A percentile compares a stretch with the other conserved stretches of the same genome.
These are phyloP conservation scores for Phytophthora foliorum DNA, from an alignment of 352 stramenopile genomes.

Conservation along the genomic window DNA sequence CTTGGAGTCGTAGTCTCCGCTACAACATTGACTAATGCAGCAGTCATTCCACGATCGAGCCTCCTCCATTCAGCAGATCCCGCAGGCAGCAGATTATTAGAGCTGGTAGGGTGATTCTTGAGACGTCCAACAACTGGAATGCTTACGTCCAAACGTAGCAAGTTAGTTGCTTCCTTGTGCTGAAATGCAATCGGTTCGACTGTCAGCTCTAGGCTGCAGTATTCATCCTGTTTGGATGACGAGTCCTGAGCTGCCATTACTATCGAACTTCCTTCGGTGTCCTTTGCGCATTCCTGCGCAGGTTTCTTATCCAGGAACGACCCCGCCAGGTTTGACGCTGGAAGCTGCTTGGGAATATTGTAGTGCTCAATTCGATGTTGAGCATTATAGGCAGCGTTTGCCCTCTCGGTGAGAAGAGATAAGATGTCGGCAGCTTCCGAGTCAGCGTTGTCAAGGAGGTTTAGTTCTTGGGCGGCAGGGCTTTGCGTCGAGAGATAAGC, in stretches of 20 bases:
- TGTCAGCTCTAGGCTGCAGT: constrained; percentile 7
- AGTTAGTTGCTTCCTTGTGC: not conserved
- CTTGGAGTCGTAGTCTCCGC: constrained; percentile 1
- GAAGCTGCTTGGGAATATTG: constrained; percentile 31
- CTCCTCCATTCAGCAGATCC: constrained; percentile 10
- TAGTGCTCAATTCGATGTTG: constrained; percentile 60
- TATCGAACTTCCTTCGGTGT: not conserved
- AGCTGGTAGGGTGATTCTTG: not conserved
- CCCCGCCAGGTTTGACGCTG: constrained; percentile 35
- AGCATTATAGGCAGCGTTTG: constrained; percentile 38
- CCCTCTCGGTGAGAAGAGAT: not conserved
- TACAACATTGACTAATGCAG: not conserved
- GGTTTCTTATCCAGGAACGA: constrained; percentile 52
- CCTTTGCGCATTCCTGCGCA: not conserved
- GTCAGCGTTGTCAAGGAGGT: not conserved
- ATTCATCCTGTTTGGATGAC: constrained; percentile 26
- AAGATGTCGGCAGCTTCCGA: not conserved
- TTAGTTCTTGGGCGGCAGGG: not conserved
- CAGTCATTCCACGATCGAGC: not conserved
- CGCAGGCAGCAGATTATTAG: not conserved
- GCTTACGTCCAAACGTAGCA: constrained; percentile 12
- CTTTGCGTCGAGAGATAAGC: not conserved
- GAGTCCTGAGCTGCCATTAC: not conserved
- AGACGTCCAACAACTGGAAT: constrained; percentile 2
- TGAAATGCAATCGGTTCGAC: not conserved